Conservation (phyloP, 2,329 filamentous ascomycete species). For the Fonsecaea pedrosoi region DNA sequence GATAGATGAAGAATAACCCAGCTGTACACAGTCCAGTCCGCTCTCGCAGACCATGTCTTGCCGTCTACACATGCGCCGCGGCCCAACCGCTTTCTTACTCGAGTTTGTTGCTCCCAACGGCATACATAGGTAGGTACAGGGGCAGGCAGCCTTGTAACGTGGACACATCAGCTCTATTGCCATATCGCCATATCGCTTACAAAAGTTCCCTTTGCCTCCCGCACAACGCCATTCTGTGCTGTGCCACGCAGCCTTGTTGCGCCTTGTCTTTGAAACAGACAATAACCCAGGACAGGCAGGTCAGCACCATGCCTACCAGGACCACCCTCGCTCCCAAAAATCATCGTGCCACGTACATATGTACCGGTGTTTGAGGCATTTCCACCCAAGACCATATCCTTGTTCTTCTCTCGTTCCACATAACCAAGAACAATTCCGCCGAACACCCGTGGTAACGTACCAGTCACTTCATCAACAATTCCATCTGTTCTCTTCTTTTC, state of each 20-base stretch:
- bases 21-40: background rate
- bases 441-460: background rate
- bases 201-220: background rate
- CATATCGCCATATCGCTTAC: background rate
- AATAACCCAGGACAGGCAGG: background rate
- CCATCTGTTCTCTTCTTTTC: slow-evolving; percentile 38
- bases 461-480: slow-evolving; percentile 36
- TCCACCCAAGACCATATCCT: background rate
- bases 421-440: background rate
- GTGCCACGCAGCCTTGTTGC: background rate
- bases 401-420: background rate
- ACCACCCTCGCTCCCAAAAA: background rate
- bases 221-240: background rate
- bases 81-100: background rate
- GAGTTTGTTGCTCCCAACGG: background rate
- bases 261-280: background rate
- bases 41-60: background rate
- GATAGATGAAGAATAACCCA: background rate
- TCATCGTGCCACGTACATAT: background rate
- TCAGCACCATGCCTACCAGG: background rate
- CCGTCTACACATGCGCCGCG: background rate
- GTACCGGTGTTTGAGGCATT: background rate
- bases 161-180: background rate
- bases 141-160: background rate
- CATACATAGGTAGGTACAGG: background rate